Conservation (phyloP, 2,329 filamentous ascomycete genomes). For the Macrophomina tecta region DNA sequence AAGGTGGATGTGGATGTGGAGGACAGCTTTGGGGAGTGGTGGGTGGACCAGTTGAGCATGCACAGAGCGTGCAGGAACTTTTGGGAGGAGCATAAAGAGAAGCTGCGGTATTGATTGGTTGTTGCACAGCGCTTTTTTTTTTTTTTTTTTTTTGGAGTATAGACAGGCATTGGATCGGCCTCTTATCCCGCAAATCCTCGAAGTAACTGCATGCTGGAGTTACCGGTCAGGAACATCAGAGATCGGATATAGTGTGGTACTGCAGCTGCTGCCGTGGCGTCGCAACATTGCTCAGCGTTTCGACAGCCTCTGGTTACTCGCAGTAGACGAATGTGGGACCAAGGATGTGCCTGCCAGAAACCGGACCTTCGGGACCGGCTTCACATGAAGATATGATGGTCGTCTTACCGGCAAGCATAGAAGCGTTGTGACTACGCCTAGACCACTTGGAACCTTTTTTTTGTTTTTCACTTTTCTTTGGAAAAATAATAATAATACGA, state of each 20-base stretch:
- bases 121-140: neutral
- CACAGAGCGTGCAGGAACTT: slow-evolving; percentile 86
- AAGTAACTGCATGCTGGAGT: neutral
- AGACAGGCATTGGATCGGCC: neutral
- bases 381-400: slow-evolving; percentile 19
- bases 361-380: slow-evolving; percentile 2
- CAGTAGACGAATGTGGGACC: neutral
- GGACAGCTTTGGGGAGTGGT: slow-evolving; percentile 97
- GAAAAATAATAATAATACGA: too few species aligned
- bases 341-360: neutral
- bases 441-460: too few species aligned
- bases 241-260: slow-evolving; percentile 1
- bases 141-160: neutral
- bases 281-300: slow-evolving; percentile 4
- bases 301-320: neutral
- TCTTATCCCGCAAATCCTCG: neutral
- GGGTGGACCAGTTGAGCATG: slow-evolving; percentile 71
- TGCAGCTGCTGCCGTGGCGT: neutral
- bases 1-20: slow-evolving; percentile 79
- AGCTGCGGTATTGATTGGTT: slow-evolving; percentile 55
- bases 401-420: neutral
- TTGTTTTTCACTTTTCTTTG: too few species aligned
- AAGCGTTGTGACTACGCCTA: too few species aligned
- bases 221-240: neutral
- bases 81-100: slow-evolving; percentile 78